These are phyloP conservation scores for Nicotiana knightiana DNA, from an alignment of 257 asterid species.

Conservation along the genomic window DNA sequence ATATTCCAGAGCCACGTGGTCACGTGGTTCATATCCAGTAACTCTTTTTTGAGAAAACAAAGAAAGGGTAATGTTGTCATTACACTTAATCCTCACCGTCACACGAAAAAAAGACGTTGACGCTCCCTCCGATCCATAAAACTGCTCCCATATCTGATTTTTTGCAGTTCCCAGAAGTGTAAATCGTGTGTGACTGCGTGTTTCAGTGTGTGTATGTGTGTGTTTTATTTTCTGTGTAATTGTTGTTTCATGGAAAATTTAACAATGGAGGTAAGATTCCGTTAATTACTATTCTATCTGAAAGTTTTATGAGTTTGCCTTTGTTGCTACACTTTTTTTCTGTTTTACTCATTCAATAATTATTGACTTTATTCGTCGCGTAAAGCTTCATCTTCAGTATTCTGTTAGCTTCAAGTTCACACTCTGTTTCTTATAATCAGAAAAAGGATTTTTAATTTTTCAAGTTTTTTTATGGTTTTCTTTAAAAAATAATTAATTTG, in stretches of 20 bases:
- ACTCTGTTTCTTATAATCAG: not conserved
- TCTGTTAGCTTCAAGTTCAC: slow-evolving; percentile 24
- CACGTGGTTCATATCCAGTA: slow-evolving; percentile 36
- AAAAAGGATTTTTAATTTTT: not conserved
- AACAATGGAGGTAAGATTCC: not conserved
- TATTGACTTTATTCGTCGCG: slow-evolving; percentile 21
- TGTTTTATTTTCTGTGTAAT: not conserved
- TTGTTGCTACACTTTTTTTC: not conserved
- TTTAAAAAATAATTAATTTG: not conserved
- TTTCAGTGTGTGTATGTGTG: slow-evolving; percentile 3
- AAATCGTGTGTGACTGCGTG: slow-evolving; percentile 5
- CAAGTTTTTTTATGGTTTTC: not conserved
- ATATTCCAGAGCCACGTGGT: slow-evolving; percentile 38
- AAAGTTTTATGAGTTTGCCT: not conserved
- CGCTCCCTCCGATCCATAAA: slow-evolving; percentile 16
- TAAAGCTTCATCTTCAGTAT: slow-evolving; percentile 29
- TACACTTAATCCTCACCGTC: slow-evolving; percentile 2
- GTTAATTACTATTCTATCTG: not conserved
- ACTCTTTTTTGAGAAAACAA: slow-evolving; percentile 12
- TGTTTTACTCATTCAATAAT: slow-evolving; percentile 8
- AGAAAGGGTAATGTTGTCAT: slow-evolving; percentile 26
- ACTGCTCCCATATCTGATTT: not conserved
- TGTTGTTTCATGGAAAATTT: not conserved
- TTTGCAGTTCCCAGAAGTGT: slow-evolving; percentile 18
- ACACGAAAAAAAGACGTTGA: slow-evolving; percentile 24